Evolutionary conservation across 23 red algal genomes (phyloP), one percentile per base, ranked within the genome.

Genomic region (Gracilariopsis chorda): DNA sequence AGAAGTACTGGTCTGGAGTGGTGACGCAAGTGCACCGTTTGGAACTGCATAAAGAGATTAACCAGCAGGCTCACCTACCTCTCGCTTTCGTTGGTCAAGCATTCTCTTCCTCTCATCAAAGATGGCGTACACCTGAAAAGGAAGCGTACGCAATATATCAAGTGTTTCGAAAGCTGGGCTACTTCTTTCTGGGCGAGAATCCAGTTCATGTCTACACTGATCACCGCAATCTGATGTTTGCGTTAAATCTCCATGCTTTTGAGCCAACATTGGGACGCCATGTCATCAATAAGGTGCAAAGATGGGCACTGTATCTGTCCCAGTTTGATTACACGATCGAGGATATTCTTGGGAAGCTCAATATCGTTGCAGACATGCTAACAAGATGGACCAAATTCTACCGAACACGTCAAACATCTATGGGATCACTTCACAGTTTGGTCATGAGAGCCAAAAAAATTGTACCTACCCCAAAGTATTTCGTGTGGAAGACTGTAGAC

Each of bases 1-100:
- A 87, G 41, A 10, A 19, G 80, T 42, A 65, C 25, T 65, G 80
- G 80, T 62, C 80, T 1, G 61, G 44, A 3, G 46, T 87, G 6
- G 48, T 87, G 48, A 87, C 82, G 4, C 82, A 87, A 42, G 59
- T 58, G 3, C 42, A 23, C 19, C 17, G 2, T 16, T 29, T 27
- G 36, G 3, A 87, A 20, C 41, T 51, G 16, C 7, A 87, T 5
- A 7, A 35, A 1, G 37, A 47, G 33, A 7, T 35, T 7, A 58
- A 34, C 48, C 0, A 73, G 23, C 67, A 73, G 67, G 11, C 37
- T 4, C 67, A 73, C 6, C 6, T 9, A 48, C 67, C 67, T 32
- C 19, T 73, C 25, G 23, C 6, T 9, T 73, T 73, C 33, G 37
- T 73, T 42, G 12, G 37, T 32, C 4, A 48, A 42, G 35, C 6